Percentiles rank a stretch among this genome's conserved stretches.
These are phyloP conservation scores for Venturia pyrina DNA, from an alignment of 2,329 filamentous ascomycete species.

Conservation along the genomic window DNA sequence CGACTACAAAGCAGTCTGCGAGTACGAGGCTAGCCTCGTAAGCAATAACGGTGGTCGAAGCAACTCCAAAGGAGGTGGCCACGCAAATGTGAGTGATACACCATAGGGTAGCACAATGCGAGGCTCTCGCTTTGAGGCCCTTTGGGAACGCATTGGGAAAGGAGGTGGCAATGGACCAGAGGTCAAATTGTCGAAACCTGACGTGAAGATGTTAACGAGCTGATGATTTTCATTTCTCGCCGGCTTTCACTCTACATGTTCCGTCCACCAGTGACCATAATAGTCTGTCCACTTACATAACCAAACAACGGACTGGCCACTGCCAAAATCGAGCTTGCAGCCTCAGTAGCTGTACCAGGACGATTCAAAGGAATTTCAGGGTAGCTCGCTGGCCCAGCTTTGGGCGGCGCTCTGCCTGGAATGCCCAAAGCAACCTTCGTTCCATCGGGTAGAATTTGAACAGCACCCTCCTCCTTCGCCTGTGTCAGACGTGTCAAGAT, in stretches of 20 bases:
- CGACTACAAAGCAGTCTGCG: no score
- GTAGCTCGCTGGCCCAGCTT: slow-evolving; percentile 23
- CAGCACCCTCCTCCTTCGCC: slow-evolving; percentile 75
- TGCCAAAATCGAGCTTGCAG: slow-evolving; percentile 65
- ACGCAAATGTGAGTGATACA: neutral
- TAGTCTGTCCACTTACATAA: slow-evolving; percentile 79
- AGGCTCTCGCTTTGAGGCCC: neutral
- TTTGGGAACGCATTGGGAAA: neutral
- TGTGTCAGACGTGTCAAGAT: slow-evolving; percentile 73
- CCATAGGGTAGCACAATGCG: neutral
- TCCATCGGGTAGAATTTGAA: slow-evolving; percentile 65
- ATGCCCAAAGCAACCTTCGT: slow-evolving; percentile 36
- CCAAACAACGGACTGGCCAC: slow-evolving; percentile 73
- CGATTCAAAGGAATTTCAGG: slow-evolving; percentile 70
- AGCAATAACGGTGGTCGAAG: no score
- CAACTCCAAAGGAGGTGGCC: no score
- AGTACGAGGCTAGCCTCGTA: no score
- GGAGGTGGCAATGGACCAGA: neutral
- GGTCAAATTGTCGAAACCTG: neutral
- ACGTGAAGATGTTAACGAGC: neutral
- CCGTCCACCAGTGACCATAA: slow-evolving; percentile 72
- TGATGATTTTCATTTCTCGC: neutral
- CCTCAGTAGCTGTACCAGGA: slow-evolving; percentile 69
- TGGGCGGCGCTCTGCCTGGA: slow-evolving; percentile 28
- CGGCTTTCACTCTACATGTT: slow-evolving; percentile 38